Evolutionary conservation across 2,329 filamentous ascomycete species (phyloP).

Genomic region (Metarhizium brunneum): DNA sequence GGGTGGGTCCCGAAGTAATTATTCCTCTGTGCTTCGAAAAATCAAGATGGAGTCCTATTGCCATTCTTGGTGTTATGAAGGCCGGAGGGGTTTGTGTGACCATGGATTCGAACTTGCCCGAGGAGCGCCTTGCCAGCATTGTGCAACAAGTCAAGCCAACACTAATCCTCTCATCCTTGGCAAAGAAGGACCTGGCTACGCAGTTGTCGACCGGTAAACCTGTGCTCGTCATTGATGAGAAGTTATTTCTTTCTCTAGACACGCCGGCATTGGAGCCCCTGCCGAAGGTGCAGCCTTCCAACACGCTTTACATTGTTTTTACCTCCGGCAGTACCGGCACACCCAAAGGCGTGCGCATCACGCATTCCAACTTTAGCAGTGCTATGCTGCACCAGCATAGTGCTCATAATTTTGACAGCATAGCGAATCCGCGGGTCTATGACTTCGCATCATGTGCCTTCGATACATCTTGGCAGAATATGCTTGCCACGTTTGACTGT

Average conservation of each 20-base stretch:
- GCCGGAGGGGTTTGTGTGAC: conserved; percentile 5
- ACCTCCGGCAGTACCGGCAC: conserved; percentile 19
- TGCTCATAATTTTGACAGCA: conserved; percentile 6
- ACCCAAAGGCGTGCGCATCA: conserved; percentile 39
- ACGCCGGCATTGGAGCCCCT: background rate
- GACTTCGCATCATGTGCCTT: conserved; percentile 16
- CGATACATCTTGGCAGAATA: conserved; percentile 12
- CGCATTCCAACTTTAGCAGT: conserved; percentile 11
- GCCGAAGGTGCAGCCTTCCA: conserved; percentile 6
- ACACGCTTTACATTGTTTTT: conserved; percentile 31
- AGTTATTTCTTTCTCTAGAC: background rate
- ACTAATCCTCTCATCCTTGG: conserved; percentile 12
- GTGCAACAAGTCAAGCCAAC: conserved; percentile 9
- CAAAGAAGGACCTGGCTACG: conserved; percentile 4
- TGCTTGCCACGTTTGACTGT: conserved; percentile 9
- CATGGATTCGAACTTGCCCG: conserved; percentile 11
- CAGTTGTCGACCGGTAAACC: background rate
- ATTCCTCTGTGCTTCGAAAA: conserved; percentile 8
- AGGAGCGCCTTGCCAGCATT: conserved; percentile 10
- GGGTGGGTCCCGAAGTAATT: conserved; percentile 2
- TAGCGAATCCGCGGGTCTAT: conserved; percentile 9
- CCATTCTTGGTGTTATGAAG: conserved; percentile 4
- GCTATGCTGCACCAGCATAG: conserved; percentile 6
- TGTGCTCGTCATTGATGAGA: conserved; percentile 1
- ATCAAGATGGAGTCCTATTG: conserved; percentile 7